Evolutionary conservation across 768 basidiomycete genomes (phyloP).

Genomic region (Collybia nuda): DNA sequence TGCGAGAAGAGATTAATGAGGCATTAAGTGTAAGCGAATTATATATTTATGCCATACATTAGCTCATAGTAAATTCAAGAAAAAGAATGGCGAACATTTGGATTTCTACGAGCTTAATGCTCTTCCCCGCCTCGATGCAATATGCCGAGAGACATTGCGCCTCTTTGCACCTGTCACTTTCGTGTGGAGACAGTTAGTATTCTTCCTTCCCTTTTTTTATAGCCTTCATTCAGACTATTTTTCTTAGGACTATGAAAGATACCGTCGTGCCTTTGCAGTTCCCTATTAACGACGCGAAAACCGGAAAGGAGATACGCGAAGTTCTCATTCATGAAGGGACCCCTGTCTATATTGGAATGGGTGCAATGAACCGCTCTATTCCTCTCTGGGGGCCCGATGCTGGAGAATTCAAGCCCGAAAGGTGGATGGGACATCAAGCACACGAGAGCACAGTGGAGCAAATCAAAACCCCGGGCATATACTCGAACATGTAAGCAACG

Average conservation of each 20-base stretch:
- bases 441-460: conserved; percentile 21
- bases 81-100: conserved; percentile 25
- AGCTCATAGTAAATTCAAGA: not conserved
- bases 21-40: conserved; percentile 11
- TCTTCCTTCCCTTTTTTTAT: not conserved
- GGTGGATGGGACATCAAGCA: conserved; percentile 37
- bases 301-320: conserved; percentile 25
- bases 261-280: conserved; percentile 30
- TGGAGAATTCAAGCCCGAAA: conserved; percentile 46
- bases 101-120: conserved; percentile 35
- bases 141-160: conserved; percentile 36
- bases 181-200: conserved; percentile 29
- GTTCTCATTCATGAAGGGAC: conserved; percentile 39
- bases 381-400: conserved; percentile 49
- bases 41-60: no score
- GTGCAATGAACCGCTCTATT: conserved; percentile 32
- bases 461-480: conserved; percentile 42
- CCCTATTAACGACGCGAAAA: conserved; percentile 23
- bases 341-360: conserved; percentile 27
- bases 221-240: not conserved
- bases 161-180: conserved; percentile 24
- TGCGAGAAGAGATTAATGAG: conserved; percentile 22
- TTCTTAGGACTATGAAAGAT: conserved; percentile 29
- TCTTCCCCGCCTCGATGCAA: conserved; percentile 35
- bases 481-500: conserved; percentile 34